Conservation (phyloP, 1,284 basidiomycete genomes). For the Bjerkandera adusta region DNA sequence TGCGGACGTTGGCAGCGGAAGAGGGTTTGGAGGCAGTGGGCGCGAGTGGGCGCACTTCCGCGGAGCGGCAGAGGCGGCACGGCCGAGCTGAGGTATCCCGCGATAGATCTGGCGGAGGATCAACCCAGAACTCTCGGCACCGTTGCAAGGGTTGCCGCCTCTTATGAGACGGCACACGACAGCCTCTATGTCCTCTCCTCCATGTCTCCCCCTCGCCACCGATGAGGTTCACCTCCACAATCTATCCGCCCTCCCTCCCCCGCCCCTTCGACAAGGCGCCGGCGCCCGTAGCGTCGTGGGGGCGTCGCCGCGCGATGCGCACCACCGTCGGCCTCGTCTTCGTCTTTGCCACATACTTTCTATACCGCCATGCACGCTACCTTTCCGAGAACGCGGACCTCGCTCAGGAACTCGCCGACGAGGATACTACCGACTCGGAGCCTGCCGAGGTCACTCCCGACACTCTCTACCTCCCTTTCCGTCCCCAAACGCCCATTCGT, state of each 20-base stretch:
- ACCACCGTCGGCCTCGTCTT: slow-evolving; percentile 18
- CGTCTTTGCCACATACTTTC: slow-evolving; percentile 20
- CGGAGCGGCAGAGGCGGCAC: background rate
- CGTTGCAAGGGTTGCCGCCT: no score
- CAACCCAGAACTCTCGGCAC: no score
- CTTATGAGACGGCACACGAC: slow-evolving; percentile 15
- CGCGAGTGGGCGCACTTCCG: slow-evolving; percentile 5
- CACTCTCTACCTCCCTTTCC: slow-evolving; percentile 24
- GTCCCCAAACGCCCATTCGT: slow-evolving; percentile 1
- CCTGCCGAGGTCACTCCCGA: no score
- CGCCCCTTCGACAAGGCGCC: slow-evolving; percentile 2
- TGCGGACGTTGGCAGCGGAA: no score
- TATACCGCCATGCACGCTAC: slow-evolving; percentile 16
- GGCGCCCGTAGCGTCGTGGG: slow-evolving; percentile 4
- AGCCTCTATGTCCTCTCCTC: slow-evolving; percentile 2
- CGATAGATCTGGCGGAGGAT: no score
- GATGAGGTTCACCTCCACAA: background rate
- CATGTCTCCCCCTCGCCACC: background rate
- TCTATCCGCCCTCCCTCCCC: slow-evolving; percentile 6
- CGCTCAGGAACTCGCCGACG: slow-evolving; percentile 14
- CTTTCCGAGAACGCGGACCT: background rate
- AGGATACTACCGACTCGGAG: slow-evolving; percentile 4
- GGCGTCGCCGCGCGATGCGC: slow-evolving; percentile 21
- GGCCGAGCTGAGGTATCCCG: background rate
- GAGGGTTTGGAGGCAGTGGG: slow-evolving; percentile 1